Base-by-base conservation (phyloP, 2,329 filamentous ascomycete genomes). In the Diaporthe sp. region DNA sequence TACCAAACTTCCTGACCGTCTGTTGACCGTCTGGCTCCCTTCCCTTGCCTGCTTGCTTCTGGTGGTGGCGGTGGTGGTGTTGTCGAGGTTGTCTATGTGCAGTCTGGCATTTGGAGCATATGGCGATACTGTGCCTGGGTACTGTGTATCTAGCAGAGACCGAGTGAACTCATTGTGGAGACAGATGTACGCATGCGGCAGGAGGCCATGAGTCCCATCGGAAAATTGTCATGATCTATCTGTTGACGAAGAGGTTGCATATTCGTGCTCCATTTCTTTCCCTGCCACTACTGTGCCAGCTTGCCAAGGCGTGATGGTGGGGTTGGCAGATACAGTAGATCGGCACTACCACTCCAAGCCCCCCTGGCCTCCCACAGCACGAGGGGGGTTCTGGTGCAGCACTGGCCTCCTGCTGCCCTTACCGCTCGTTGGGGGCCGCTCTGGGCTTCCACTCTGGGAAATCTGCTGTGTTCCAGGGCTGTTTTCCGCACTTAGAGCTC, bases 161-260 rank as follows among this genome's bases (percentile, higher is more conserved):
- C 33, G 60, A 47, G 25, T 12, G 60, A 40, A 33, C n/a, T 17
- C 54, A 22, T 28, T 54, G 64, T 68, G 64, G 64, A 47, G 64
- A 68, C 64, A 38, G 13, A 57, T 19, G 28, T 4, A 64, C 60
- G 60, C 64, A 68, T 35, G 10, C 64, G 47, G 64, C 47, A 40
- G 33, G 30, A 67, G 30, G 45, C 45, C 45, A 35, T 54, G 33
- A 52, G 30, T 54, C 30, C 64, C 64, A 68, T 68, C 47, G 64
- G 64, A 54, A 50, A 68, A 68, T 54, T 68, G 47, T 68, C 64
- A 54, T 68, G 13, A 54, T 40, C 40, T 47, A 33, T 66, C n/a
- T 68, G 64, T 68, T 68, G 47, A 68, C 47, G 22, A 68, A 68
- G 64, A 68, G 64, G 64, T 68, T 68, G 64, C 64, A 68, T 68